Evolutionary conservation across 257 asterid genomes (phyloP).

Genomic region (Fraxinus anomala): DNA sequence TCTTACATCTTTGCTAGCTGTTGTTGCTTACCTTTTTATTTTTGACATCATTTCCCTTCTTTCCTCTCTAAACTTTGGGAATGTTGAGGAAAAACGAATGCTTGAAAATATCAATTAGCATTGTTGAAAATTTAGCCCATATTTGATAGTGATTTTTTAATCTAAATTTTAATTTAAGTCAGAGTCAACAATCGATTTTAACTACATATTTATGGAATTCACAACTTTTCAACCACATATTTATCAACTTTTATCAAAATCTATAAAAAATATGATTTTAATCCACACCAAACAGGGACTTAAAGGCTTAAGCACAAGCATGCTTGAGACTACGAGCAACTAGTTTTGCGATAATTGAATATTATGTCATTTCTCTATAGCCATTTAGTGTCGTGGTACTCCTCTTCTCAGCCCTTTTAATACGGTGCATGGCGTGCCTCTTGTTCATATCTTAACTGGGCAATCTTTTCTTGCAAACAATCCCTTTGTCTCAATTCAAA

Average conservation of each 20-base stretch:
- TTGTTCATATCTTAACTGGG: neutral
- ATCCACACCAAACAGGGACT: too few relatives aligned
- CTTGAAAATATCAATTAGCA: neutral
- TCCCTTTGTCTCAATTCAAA: neutral
- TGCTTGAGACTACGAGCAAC: neutral
- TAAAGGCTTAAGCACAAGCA: conserved; percentile 1
- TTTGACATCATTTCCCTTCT: neutral
- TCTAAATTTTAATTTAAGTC: too few relatives aligned
- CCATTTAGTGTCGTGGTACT: neutral
- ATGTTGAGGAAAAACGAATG: neutral
- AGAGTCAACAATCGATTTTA: too few relatives aligned
- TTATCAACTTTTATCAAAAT: too few relatives aligned
- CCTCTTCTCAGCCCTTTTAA: neutral
- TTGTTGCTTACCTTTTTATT: neutral
- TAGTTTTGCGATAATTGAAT: neutral
- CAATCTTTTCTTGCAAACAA: neutral
- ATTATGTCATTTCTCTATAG: neutral
- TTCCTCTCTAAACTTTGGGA: neutral
- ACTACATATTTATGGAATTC: too few relatives aligned
- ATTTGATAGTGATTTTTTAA: too few relatives aligned
- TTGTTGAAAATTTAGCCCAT: neutral
- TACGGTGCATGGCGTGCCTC: neutral
- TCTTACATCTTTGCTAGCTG: conserved; percentile 8
- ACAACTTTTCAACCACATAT: too few relatives aligned
- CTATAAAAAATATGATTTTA: too few relatives aligned